Base-by-base conservation (phyloP, 768 basidiomycete species). In the Mycena vulgaris region DNA sequence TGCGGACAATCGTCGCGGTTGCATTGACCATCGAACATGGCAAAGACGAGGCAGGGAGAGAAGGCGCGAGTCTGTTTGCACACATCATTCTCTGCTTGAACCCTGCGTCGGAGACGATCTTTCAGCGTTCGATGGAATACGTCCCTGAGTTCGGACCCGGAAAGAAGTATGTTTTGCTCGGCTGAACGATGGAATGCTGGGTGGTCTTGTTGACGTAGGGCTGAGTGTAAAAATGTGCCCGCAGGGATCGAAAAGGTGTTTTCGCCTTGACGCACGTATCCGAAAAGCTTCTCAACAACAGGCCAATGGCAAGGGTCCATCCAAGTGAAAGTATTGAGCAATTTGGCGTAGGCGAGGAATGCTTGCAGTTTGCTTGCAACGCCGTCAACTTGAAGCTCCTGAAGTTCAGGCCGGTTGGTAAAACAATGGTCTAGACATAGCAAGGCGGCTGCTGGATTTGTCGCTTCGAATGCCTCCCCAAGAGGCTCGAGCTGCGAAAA, bases 381-480 rank as follows among this genome's bases (percentile, higher is more conserved):
- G n/a, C 78, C 77, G 14, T 64, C 40, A 3, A 79, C 75, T 0
- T 66, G 73, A 25, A 77, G 66, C 5, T 75, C 72, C 13, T 73
- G 68, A 21, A 84, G 74, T 4, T 56, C 59, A 9, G 80, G 79
- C 6, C 78, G 71, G 13, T 64, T 62, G 13, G 70, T 61, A 70
- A 86, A 88, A 48, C 78, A 73, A 63, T 84, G 82, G 68, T 88
- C 84, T 14, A 88, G 72, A 59, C 85, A 86, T 6, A 88, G 77
- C 0, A 87, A 69, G 14, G 84, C 83, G 0, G 84, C 81, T 10
- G 80, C 69, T 1, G 42, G 10, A 33, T 82, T 81, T 1, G 76
- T 68, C 28, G 62, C 63, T n/a, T 53, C 21, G 28, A 89, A 86
- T 16, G 40, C 51, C 8, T 48, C n/a, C 0, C 76, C 82, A 3